Base-by-base conservation (phyloP, 345 rosid genomes). In the Eucalyptus urophylla region DNA sequence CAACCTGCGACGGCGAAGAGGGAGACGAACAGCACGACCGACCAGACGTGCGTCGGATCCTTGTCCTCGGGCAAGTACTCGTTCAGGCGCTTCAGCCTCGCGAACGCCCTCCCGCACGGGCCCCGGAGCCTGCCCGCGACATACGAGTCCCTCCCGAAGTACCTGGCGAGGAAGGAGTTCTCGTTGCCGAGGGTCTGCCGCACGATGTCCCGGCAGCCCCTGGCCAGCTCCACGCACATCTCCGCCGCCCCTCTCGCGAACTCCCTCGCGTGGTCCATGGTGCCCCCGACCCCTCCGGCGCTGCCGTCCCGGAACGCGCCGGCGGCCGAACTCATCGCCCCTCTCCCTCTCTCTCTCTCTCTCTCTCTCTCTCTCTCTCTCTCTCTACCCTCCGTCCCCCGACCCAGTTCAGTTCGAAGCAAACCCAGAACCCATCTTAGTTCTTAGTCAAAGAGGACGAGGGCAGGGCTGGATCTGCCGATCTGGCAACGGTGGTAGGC, bases 51-150 rank as follows among this genome's bases (percentile, higher is more conserved):
- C 80, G 91, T 21, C 15, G 96, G 97, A 88, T 95, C 93, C 91
- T 93, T 95, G 89, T 95, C 97, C 92, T 95, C 97, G 29, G 97
- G 97, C 90, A 95, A 89, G 89, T 91, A 93, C 58, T 95, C 92
- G 86, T 92, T 92, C 85, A 94, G 91, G 33, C 89, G 80, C 81
- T 69, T 87, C 54, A 95, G 90, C 89, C 88, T 93, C 91, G 88
- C 88, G 58, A 90, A 62, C 85, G 90, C 87, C 87, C 50, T 90
- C 47, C 87, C 90, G 53, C 87, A 90, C 37, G 92, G 92, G 67
- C 88, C 89, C 88, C 91, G 90, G 67, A 92, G 86, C 91, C 87
- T 93, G 86, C 89, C 88, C 76, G 90, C 93, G 8, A 93, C 37
- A 62, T 72, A 91, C 86, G 96, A 94, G 56, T 90, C 90, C 54